Base-by-base conservation (phyloP, 73 alveolate species). In the Stentor coeruleus region DNA sequence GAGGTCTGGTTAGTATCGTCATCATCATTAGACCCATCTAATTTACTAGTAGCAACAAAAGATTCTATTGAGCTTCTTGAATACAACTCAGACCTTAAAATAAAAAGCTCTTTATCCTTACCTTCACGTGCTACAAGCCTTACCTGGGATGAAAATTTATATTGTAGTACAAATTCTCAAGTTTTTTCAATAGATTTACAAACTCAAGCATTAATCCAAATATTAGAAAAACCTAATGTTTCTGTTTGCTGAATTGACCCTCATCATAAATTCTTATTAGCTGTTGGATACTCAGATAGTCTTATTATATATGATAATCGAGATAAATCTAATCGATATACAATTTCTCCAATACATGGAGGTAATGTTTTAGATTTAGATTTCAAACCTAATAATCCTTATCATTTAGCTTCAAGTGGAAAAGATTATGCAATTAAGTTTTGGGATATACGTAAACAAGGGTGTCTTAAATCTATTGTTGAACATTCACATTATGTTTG, bases 321-420 rank as follows among this genome's bases (percentile, higher is more conserved):
- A 33, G 79, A 66, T 14, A 66, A 66, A 2, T 20, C n/a, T 31
- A 66, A 14, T 20, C n/a, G 37, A 33, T 66, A 66, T 40, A 28
- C 11, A 26, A 66, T 66, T 66, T 31, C 79, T 26, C n/a, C n/a
- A 11, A 93, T 93, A 11, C 93, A 86, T 77, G 80, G 77, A 15
- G 93, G 77, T 15, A 83, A 74, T 2, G 59, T 90, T 3, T 73
- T 83, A 37, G 96, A 90, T 59, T 14, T 90, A 4, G 96, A 90
- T 58, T 90, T 82, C 59, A 90, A 90, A 40, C 96, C 96, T 38
- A 90, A 86, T 40, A 86, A 90, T 38, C 93, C 91, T 6, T 81
- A 87, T 76, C 86, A 91, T 31, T 26, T 88, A 3, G 92, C 89
- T 14, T 86, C 90, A 14, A 82, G 93, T 35, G 90, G 93, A 3